These are phyloP conservation scores for Diplodia mutila DNA, from an alignment of 2,329 filamentous ascomycete species.

Conservation along the genomic window DNA sequence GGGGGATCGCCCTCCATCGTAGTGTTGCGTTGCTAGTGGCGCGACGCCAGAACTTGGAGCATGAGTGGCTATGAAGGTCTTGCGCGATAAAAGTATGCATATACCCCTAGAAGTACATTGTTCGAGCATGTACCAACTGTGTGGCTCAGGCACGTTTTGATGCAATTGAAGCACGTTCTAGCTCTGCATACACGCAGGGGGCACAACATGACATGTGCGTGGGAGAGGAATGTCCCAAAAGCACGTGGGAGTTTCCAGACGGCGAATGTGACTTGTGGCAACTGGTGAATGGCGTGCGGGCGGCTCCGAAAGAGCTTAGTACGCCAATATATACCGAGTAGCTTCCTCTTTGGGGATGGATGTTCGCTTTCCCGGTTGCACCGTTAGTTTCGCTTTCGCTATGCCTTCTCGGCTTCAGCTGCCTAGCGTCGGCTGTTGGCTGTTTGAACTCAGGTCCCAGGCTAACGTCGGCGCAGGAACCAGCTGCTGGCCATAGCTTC, in stretches of 20 bases:
- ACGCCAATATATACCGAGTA: not conserved
- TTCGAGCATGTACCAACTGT: not conserved
- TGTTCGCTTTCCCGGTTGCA: not conserved
- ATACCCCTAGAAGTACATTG: not conserved
- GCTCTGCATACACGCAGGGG: not conserved
- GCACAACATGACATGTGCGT: not conserved
- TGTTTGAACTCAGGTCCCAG: not conserved
- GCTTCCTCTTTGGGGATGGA: constrained; percentile 5
- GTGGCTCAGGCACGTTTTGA: not conserved
- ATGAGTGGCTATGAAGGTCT: not conserved
- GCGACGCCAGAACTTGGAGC: not conserved
- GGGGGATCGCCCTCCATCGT: not conserved
- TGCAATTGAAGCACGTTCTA: not conserved
- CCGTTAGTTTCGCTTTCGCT: not conserved
- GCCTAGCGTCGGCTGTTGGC: constrained; percentile 13
- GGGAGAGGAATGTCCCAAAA: no score
- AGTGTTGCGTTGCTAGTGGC: not conserved
- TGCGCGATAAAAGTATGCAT: not conserved
- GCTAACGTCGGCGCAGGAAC: not conserved
- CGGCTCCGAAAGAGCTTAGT: not conserved
- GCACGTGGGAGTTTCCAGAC: not conserved
- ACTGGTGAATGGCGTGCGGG: not conserved
- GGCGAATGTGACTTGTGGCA: not conserved
- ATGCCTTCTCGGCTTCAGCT: not conserved
- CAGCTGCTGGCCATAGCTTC: not conserved